A percentile compares a stretch with the other conserved stretches of the same genome.
These are phyloP conservation scores for Pseudocercospora fuligena DNA, from an alignment of 2,329 filamentous ascomycete species.

Conservation along the genomic window DNA sequence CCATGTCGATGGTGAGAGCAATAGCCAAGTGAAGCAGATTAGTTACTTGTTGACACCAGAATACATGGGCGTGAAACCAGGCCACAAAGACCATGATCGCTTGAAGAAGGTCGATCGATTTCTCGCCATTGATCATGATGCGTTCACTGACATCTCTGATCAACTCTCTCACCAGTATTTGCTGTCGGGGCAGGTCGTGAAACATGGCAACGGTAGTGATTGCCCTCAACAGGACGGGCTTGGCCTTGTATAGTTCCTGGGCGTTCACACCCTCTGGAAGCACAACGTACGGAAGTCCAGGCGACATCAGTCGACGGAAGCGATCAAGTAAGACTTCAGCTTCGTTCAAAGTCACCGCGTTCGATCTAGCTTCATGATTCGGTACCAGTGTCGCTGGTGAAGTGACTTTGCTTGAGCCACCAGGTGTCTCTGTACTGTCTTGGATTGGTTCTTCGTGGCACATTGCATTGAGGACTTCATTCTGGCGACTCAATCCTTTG, in stretches of 20 bases:
- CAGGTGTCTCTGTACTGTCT: background rate
- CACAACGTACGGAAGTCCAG: conserved; percentile 35
- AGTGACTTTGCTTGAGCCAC: background rate
- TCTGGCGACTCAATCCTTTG: conserved; percentile 4
- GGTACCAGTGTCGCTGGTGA: background rate
- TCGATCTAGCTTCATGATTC: conserved; percentile 6
- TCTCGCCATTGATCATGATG: conserved; percentile 39
- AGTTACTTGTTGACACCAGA: conserved; percentile 35
- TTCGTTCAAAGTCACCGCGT: conserved; percentile 31
- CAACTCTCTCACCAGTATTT: conserved; percentile 34
- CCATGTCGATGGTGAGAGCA: conserved; percentile 35
- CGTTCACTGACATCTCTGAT: conserved; percentile 38
- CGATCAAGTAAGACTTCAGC: conserved; percentile 37
- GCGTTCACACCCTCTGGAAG: conserved; percentile 30
- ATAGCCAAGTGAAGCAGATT: conserved; percentile 39
- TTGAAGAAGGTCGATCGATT: conserved; percentile 38
- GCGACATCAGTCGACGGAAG: conserved; percentile 35
- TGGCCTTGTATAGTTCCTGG: conserved; percentile 29
- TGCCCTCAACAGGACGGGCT: conserved; percentile 38
- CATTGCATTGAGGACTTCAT: conserved; percentile 15
- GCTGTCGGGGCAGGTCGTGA: conserved; percentile 37
- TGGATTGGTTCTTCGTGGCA: conserved; percentile 7
- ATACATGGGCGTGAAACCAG: conserved; percentile 36
- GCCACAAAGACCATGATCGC: conserved; percentile 23
- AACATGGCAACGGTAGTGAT: conserved; percentile 38